Percentiles rank a stretch among this genome's conserved stretches.
phyloP scores from a whole-genome alignment of 139 green algal species.

The Micractinium conductrix region DNA sequence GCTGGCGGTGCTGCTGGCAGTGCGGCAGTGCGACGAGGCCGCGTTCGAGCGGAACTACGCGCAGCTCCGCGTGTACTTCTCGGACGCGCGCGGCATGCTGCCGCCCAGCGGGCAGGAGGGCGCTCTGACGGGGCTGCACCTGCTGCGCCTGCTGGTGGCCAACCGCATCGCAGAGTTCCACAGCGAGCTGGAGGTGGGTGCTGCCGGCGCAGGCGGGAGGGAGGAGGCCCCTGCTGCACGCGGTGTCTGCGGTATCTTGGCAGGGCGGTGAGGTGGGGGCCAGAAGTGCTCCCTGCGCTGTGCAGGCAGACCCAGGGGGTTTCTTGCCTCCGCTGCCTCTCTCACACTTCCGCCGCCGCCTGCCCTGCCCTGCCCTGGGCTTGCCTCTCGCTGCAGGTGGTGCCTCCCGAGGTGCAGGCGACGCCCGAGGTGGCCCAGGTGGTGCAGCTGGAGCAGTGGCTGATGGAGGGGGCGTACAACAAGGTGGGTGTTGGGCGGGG shows the following conservation, averaged over 20 bases:
- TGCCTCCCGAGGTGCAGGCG: conserved; percentile 1
- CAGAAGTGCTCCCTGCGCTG: no score
- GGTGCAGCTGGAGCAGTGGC: conserved; percentile 90
- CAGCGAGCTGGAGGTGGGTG: conserved; percentile 89
- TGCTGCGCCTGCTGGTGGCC: conserved; percentile 93
- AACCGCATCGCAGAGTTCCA: conserved; percentile 99
- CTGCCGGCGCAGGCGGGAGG: no score
- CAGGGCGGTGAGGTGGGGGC: no score
- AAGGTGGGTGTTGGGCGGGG: conserved; percentile 65
- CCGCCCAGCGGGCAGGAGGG: conserved; percentile 69
- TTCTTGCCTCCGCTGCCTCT: not conserved
- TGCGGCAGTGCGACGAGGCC: conserved; percentile 80
- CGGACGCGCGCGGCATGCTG: conserved; percentile 59
- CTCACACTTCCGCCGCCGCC: not conserved
- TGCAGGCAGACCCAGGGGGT: no score
- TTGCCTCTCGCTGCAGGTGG: not conserved
- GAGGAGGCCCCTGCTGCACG: no score
- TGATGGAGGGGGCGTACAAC: conserved; percentile 98
- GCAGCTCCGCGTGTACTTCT: conserved; percentile 92
- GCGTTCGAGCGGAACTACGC: conserved; percentile 91
- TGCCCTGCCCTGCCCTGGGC: no score
- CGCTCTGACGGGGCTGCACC: conserved; percentile 82
- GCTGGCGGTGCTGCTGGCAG: conserved; percentile 82
- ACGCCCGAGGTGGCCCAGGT: conserved; percentile 47
- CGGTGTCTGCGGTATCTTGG: no score